A percentile compares a stretch with the other conserved stretches of the same genome.
phyloP scores from a whole-genome alignment of 2,329 filamentous ascomycete species.

The Alternaria brassicae region DNA sequence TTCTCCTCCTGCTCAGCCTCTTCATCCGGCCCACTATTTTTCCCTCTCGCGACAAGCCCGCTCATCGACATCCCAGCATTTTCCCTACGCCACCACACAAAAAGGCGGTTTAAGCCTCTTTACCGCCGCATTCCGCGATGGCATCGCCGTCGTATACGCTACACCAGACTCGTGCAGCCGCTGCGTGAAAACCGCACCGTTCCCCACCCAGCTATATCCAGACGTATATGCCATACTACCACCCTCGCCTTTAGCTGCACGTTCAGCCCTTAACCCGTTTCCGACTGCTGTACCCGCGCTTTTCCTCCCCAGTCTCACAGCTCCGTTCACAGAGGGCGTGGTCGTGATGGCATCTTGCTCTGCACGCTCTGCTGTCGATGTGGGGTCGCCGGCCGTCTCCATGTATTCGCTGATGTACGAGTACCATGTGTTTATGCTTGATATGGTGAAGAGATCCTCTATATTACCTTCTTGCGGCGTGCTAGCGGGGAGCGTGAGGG shows the following conservation, averaged over 20 bases:
- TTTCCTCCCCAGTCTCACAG: neutral
- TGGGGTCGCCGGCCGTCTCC: neutral
- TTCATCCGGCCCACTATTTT: neutral
- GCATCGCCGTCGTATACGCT: neutral
- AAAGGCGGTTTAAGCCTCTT: neutral
- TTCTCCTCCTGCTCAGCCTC: neutral
- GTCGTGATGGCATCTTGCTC: neutral
- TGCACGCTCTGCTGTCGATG: neutral
- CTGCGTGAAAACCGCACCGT: neutral
- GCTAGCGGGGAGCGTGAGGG: neutral
- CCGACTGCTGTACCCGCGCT: neutral
- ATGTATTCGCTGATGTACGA: constrained; percentile 2
- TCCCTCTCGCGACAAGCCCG: neutral
- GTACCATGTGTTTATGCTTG: constrained; percentile 8
- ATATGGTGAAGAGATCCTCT: neutral
- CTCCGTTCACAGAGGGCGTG: neutral
- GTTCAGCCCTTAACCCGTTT: neutral
- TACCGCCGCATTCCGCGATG: neutral
- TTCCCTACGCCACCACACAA: neutral
- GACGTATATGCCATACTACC: neutral
- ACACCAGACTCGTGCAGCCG: fast-evolving
- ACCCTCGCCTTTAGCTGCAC: neutral
- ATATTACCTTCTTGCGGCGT: neutral
- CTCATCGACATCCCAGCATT: neutral
- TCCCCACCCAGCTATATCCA: neutral